These are phyloP conservation scores for Naganishia sp. DNA, from an alignment of 1,284 basidiomycete species.

Conservation along the genomic window DNA sequence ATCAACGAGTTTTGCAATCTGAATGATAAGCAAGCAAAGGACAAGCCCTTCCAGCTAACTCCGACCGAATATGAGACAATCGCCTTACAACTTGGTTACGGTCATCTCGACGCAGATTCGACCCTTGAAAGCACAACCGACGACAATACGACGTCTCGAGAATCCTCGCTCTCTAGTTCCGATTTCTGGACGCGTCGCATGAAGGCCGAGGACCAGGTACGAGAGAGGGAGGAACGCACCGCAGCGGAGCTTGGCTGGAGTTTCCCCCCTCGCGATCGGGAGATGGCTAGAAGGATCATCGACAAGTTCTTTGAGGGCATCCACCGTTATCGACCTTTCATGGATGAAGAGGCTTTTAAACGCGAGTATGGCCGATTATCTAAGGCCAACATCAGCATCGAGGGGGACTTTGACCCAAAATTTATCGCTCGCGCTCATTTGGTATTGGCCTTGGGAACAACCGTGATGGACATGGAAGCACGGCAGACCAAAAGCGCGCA, in stretches of 20 bases:
- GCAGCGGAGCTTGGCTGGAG: not conserved
- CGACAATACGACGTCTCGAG: not conserved
- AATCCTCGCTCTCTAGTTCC: not conserved
- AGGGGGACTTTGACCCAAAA: not conserved
- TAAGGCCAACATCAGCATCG: not conserved
- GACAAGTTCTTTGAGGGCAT: constrained; percentile 17
- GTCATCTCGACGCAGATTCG: not conserved
- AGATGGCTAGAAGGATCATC: constrained; percentile 25
- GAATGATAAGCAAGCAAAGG: not conserved
- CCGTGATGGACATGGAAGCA: constrained; percentile 17
- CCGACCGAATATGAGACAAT: not conserved
- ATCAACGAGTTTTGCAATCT: constrained; percentile 2
- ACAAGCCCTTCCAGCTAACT: constrained; percentile 3
- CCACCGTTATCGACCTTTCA: constrained; percentile 8
- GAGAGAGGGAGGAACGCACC: constrained; percentile 1
- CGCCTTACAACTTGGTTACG: constrained; percentile 14
- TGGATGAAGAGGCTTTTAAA: constrained; percentile 7
- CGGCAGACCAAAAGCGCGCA: constrained; percentile 14
- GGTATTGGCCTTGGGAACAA: constrained; percentile 13
- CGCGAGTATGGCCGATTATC: constrained; percentile 20
- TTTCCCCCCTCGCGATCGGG: constrained; percentile 12
- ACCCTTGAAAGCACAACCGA: not conserved
- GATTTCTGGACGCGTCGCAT: constrained; percentile 11
- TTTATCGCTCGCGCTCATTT: constrained; percentile 17
- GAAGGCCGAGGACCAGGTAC: constrained; percentile 4